phyloP scores from a whole-genome alignment of 768 basidiomycete genomes.

The Hemileccinum impolitum region DNA sequence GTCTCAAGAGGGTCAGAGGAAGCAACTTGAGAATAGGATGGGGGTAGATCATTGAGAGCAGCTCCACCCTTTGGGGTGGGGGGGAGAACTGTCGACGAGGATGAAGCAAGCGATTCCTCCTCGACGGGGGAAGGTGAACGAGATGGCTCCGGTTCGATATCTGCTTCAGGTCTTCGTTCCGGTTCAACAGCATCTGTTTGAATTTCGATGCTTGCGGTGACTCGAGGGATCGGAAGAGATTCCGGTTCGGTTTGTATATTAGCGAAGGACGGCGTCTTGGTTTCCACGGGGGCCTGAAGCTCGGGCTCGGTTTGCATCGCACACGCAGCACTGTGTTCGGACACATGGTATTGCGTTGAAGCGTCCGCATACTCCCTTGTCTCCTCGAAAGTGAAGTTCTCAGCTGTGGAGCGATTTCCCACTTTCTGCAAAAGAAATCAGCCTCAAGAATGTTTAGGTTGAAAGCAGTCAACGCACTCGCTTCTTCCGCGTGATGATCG shows the following conservation, averaged over 20 bases:
- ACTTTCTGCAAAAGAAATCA: constrained; percentile 51
- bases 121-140: constrained; percentile 44
- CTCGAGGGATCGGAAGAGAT: constrained; percentile 26
- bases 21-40: constrained; percentile 65
- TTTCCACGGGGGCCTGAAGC: constrained; percentile 52
- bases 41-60: constrained; percentile 54
- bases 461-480: constrained; percentile 42
- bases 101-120: constrained; percentile 63
- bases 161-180: constrained; percentile 36
- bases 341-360: constrained; percentile 64
- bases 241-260: constrained; percentile 40
- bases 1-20: constrained; percentile 51
- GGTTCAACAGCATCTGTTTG: constrained; percentile 52
- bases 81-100: constrained; percentile 69
- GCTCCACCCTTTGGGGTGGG: constrained; percentile 59
- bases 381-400: constrained; percentile 51
- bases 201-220: constrained; percentile 51
- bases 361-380: constrained; percentile 75
- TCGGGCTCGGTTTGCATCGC: constrained; percentile 63
- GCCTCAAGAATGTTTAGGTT: constrained; percentile 7
- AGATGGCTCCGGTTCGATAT: constrained; percentile 28
- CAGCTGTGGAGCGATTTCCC: constrained; percentile 50
- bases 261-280: constrained; percentile 35
- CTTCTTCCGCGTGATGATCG: constrained; percentile 84
- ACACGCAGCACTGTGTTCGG: constrained; percentile 44